Evolutionary conservation across 2,329 filamentous ascomycete species (phyloP), one percentile per base, ranked within the genome.

Genomic region (Penicillium hordei): DNA sequence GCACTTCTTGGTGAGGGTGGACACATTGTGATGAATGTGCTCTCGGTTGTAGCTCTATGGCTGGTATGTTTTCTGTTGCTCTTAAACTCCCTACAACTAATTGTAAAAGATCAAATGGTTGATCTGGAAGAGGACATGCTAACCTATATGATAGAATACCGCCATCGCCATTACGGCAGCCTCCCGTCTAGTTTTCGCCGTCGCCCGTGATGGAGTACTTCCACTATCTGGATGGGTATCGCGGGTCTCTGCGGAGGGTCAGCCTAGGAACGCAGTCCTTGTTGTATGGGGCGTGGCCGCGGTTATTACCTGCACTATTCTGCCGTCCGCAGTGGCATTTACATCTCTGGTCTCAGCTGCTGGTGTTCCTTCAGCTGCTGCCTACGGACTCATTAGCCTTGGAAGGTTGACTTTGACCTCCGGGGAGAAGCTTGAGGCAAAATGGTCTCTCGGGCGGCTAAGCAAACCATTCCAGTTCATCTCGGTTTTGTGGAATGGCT

Each of bases 141-240:
- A 55, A 51, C 17, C 3, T 21, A 15, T 9, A 12, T 31, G 0
- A 21, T 21, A 74, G 81, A 86, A 86, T 69, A 85, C 83, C 1
- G 83, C 83, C 0, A 83, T 86, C 54, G 82, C 83, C 25, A 80
- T 85, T 40, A 78, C 84, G 12, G 84, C 84, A 9, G 81, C 82
- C 13, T 86, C 83, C 4, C 80, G 83, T 23, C 76, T 86, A 1
- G 83, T 87, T 61, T 86, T 85, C 68, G 84, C 84, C 40, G 83
- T 86, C 5, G 84, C 84, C 27, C 79, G 84, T 44, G 84, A 87
- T 64, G 83, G 83, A 33, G 82, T 86, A 29, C 74, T 86, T 3
- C 84, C 84, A 0, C 85, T 81, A 70, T 86, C 83, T 2, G 66
- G 76, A 38, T 85, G 83, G 81, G 84, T 86, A 43, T 81, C 83